phyloP scores from a whole-genome alignment of 441 rosid genomes.

The Populus hybrid region DNA sequence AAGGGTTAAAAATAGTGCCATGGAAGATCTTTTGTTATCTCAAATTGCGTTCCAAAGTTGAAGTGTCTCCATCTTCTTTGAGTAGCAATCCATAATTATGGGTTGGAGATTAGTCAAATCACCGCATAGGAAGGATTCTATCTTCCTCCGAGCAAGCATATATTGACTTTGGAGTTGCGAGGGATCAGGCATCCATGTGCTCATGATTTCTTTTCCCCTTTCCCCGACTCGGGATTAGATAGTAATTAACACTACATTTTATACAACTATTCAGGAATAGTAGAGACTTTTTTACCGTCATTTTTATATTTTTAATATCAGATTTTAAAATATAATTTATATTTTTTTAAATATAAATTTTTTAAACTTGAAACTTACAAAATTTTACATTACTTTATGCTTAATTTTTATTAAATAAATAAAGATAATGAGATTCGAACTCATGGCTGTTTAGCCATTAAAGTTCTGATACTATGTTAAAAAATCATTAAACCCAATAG shows the following conservation, averaged over 20 bases:
- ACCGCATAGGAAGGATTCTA: neutral
- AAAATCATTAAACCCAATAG: rapidly evolving
- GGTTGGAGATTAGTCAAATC: neutral
- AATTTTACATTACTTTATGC: rapidly evolving
- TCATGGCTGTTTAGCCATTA: rapidly evolving
- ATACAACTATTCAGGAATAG: too few species aligned
- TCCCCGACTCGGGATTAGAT: neutral
- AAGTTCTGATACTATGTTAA: too few species aligned
- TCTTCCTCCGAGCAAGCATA: neutral
- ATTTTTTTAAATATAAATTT: too few species aligned
- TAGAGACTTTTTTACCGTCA: too few species aligned
- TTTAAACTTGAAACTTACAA: too few species aligned
- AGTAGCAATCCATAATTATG: neutral
- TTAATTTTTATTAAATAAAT: too few species aligned
- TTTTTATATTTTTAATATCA: too few species aligned
- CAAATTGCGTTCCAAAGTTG: neutral
- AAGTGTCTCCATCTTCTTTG: neutral
- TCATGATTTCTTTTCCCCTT: neutral
- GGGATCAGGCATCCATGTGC: neutral
- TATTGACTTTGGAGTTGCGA: neutral
- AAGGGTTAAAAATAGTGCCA: neutral
- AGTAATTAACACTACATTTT: neutral
- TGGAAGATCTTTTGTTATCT: neutral
- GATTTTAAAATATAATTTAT: too few species aligned
- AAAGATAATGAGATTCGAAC: too few species aligned